These are phyloP conservation scores for Rosa multiflora DNA, from an alignment of 306 rosid genomes.

Conservation along the genomic window DNA sequence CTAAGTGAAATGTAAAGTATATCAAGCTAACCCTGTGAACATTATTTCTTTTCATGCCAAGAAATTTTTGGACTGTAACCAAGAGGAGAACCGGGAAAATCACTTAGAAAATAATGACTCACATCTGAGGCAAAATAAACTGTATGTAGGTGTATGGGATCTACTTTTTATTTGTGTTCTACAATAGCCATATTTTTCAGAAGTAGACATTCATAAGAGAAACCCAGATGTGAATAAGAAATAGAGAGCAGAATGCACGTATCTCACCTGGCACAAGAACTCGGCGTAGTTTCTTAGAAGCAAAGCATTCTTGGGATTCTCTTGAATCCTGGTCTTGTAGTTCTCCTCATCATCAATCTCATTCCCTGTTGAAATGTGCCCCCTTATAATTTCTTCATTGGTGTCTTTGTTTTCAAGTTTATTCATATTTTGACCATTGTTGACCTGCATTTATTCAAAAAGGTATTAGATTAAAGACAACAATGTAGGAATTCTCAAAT, in stretches of 20 bases:
- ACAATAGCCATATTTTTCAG: neutral
- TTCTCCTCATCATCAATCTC: slow-evolving; percentile 38
- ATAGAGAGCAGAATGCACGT: neutral
- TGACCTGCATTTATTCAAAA: slow-evolving; percentile 38
- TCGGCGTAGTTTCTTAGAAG: slow-evolving; percentile 69
- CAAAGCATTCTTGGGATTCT: slow-evolving; percentile 55
- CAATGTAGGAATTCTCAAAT: slow-evolving; percentile 14
- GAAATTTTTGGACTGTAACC: neutral
- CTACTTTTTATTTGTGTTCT: neutral
- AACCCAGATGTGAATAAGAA: neutral
- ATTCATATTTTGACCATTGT: slow-evolving; percentile 24
- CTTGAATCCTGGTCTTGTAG: slow-evolving; percentile 54
- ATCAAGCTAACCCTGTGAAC: neutral
- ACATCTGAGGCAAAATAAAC: neutral
- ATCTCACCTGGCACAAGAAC: slow-evolving; percentile 67
- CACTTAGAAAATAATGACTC: neutral
- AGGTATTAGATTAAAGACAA: slow-evolving; percentile 23
- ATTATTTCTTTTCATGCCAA: neutral
- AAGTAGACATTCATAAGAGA: neutral
- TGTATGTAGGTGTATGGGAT: neutral
- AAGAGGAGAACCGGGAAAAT: neutral
- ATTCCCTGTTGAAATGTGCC: slow-evolving; percentile 15
- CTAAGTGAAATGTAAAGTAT: neutral
- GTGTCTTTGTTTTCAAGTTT: slow-evolving; percentile 24
- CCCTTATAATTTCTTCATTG: slow-evolving; percentile 22